Base-by-base conservation (phyloP, 441 rosid species). In the Erodium trifolium region DNA sequence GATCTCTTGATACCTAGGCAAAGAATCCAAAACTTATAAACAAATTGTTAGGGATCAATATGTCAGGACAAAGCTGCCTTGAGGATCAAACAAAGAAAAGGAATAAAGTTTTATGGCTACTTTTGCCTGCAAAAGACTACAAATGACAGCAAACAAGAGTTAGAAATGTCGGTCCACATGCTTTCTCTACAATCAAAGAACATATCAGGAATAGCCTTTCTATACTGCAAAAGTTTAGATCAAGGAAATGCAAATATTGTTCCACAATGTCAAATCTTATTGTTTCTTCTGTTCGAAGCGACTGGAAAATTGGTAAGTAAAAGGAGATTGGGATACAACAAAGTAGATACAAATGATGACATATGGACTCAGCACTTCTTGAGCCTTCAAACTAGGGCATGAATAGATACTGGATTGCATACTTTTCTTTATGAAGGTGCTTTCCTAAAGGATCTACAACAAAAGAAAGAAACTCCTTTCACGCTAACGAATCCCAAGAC, bases 381-480 rank as follows among this genome's bases (percentile, higher is more conserved):
- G 18, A 43, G 53, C 57, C 39, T 27, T 69, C 65, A 62, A 63
- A 49, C 65, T 55, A 63, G 57, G 65, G 45, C 69, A 29, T 65
- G 65, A 67, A 37, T 9, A 67, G 59, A 11, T 67, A 72, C 69
- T 67, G 35, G 53, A 68, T 73, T 68, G 41, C 51, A 71, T 69
- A 71, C 70, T 65, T 74, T 82, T 82, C 80, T 81, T 78, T 82
- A 75, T 85, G 76, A 60, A 68, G 72, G 71, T 31, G 17, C 14
- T 64, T 63, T 71, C 71, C 74, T 71, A 27, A 16, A 69, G 60
- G 66, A 66, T 63, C 19, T 43, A 35, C 5, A 29, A 17, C 16
- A 31, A 73, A 39, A 66, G 49, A 37, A 66, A 34, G 66, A 67
- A 43, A 45, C 27, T 23, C 27, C 43, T 14, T 7, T 18, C 49